Percentiles rank a stretch among this genome's conserved stretches.
Evolutionary conservation across 345 rosid species (phyloP).

Genomic region (Pseudoturritis turrita): DNA sequence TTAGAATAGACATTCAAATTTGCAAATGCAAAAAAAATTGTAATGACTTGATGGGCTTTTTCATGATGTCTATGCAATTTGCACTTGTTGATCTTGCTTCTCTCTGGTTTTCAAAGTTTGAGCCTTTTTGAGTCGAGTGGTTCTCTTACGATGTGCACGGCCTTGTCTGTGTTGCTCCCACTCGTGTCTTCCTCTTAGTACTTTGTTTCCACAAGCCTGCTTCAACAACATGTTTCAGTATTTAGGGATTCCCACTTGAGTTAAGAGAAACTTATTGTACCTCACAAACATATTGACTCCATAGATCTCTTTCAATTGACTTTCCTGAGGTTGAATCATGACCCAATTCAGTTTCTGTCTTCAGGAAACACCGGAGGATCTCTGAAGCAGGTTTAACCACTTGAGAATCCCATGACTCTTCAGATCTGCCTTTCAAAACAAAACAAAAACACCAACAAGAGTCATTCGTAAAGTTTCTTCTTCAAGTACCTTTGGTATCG

Average conservation of each 20-base stretch:
- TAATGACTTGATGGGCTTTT: neutral
- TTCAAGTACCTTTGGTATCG: neutral
- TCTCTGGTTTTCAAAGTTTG: conserved; percentile 6
- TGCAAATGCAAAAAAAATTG: too few relatives aligned
- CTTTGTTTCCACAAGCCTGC: conserved; percentile 82
- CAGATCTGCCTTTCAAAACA: conserved; percentile 48
- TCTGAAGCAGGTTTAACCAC: conserved; percentile 61
- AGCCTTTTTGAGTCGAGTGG: conserved; percentile 42
- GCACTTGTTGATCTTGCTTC: conserved; percentile 18
- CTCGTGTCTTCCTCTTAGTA: conserved; percentile 86
- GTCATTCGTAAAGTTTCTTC: neutral
- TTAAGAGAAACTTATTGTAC: conserved; percentile 31
- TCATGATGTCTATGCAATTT: neutral
- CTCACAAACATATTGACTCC: conserved; percentile 85
- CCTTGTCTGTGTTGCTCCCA: conserved; percentile 93
- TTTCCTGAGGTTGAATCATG: conserved; percentile 15
- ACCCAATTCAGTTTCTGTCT: conserved; percentile 17
- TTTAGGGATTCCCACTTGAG: neutral
- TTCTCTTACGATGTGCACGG: conserved; percentile 75
- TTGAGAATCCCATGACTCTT: conserved; percentile 63
- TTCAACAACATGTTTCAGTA: neutral
- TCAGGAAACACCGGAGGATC: conserved; percentile 45
- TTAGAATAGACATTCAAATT: too few relatives aligned
- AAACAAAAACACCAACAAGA: neutral
- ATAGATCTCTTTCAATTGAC: conserved; percentile 54